Base-by-base conservation (phyloP, 1,284 basidiomycete genomes). In the Boletus holoroseus region DNA sequence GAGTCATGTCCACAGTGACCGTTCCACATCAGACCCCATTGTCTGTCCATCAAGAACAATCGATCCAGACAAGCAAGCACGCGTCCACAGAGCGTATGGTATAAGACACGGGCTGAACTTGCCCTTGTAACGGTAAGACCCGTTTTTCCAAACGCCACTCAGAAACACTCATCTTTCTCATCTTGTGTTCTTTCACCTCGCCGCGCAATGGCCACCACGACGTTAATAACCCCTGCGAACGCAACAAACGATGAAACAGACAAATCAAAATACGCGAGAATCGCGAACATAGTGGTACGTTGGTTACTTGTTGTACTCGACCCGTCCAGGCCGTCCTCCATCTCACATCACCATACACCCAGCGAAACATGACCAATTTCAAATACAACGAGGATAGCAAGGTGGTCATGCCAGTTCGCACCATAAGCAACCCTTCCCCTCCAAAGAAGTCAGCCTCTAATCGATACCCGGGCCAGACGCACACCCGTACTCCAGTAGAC, bases 371-470 rank as follows among this genome's bases (percentile, higher is more conserved):
- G 2, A 13, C 13, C 13, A 8, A 39, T 39, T 24, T 8, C 37
- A 39, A 24, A 24, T 11, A 24, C 22, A 38, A 15, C 37, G 8
- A 38, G 6, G 37, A 24, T 16, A 11, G 9, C 38, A 24, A 39
- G 20, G n/a, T 27, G 15, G 38, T 44, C 3, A 9, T 35, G 1
- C 54, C 54, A 0, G 13, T 34, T 20, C 39, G 48, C 6, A 51
- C 49, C 0, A 20, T n/a, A 3, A 22, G 0, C 1, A 20, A 48
- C 22, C 39, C 48, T 0, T 58, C 54, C 8, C 50, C 51, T 26
- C 2, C 27, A 16, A 55, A 58, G 18, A 18, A 35, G 18, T 7
- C 46, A 1, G 39, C 47, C 0, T 41, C 48, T 18, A 53, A 45
- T 13, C 38, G 51, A 27, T 40, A 47, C 3, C 48, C 45, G 1